Base-by-base conservation (phyloP, 176 grass and related monocot genomes). In the Phoenix dactylifera region DNA sequence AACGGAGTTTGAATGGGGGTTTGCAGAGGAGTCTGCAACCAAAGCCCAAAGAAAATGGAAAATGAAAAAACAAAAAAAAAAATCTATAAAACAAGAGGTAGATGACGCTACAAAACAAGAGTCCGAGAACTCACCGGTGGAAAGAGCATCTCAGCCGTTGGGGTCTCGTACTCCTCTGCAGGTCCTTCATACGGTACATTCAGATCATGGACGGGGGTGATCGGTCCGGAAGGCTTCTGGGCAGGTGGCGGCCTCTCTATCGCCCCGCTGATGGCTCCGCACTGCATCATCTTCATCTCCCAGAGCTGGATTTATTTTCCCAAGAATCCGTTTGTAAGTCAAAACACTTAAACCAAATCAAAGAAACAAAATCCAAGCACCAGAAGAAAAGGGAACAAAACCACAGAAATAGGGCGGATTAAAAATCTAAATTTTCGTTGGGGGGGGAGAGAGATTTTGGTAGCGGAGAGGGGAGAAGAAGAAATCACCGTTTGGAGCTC, bases 261-360 rank as follows among this genome's bases (percentile, higher is more conserved):
- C 70, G 23, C 75, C 22, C 76, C 73, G 7, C 71, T 68, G 70
- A 98, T 98, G 74, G 84, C 93, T 26, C 93, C 87, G 15, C 81
- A 87, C 59, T 98, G 93, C 28, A 91, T 53, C 93, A 98, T 98
- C 88, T 91, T 98, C 93, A 86, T 79, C 85, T 98, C 93, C 93
- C 87, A 98, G 48, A 98, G 71, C 93, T 97, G 35, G 66, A 58
- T 55, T 71, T 80, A 67, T 80, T 68, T 48, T 44, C 35, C 7
- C 35, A 44, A 44, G 35, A 44, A 44, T 44, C 9, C 35, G 10
- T 1, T 44, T 44, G 35, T 44, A 44, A 44, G 35, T 44, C 35
- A 44, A 44, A 44, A 64, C 52, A 24, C 12, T 60, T 59, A 65
- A 58, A 50, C 73, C 65, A 76, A 76, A 84, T 70, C 35, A 59